phyloP scores from a whole-genome alignment of 352 stramenopile species.

The Pythium brachiatum region DNA sequence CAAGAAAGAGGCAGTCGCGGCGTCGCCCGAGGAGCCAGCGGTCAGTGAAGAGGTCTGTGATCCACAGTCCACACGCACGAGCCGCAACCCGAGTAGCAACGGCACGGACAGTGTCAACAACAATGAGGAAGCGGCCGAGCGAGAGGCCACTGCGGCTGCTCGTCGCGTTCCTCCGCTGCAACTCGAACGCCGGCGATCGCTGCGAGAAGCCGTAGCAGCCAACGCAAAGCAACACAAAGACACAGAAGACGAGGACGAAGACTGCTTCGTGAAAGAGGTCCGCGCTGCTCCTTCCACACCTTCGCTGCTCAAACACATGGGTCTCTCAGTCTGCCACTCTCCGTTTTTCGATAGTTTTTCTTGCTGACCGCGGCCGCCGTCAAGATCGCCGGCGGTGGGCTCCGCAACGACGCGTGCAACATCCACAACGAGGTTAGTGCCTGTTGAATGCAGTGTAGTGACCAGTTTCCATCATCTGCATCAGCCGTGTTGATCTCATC shows the following conservation, averaged over 20 bases:
- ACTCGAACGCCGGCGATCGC: constrained; percentile 15
- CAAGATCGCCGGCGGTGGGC: constrained; percentile 47
- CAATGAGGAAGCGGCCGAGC: not conserved
- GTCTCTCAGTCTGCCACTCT: constrained; percentile 39
- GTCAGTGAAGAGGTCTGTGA: not conserved
- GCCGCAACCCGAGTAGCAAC: constrained; percentile 19
- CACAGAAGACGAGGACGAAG: constrained; percentile 13
- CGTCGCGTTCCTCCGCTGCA: constrained; percentile 15
- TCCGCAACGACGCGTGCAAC: constrained; percentile 60
- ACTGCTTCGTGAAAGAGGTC: constrained; percentile 53
- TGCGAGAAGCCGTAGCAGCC: constrained; percentile 11
- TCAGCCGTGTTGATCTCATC: too few species aligned
- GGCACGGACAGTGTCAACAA: constrained; percentile 10
- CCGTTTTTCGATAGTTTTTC: constrained; percentile 49
- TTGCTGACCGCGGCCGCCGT: constrained; percentile 52
- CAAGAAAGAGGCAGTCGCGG: not conserved
- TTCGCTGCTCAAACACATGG: constrained; percentile 25
- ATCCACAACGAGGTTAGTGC: constrained; percentile 46
- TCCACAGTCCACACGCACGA: constrained; percentile 25
- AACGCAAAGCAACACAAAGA: not conserved
- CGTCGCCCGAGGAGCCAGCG: constrained; percentile 2
- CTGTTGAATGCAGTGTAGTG: constrained; percentile 6
- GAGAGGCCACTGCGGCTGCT: not conserved
- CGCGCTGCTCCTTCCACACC: constrained; percentile 19
- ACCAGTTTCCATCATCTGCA: too few species aligned